These are phyloP conservation scores for Botrytis porri DNA, from an alignment of 2,329 filamentous ascomycete species.

Conservation along the genomic window DNA sequence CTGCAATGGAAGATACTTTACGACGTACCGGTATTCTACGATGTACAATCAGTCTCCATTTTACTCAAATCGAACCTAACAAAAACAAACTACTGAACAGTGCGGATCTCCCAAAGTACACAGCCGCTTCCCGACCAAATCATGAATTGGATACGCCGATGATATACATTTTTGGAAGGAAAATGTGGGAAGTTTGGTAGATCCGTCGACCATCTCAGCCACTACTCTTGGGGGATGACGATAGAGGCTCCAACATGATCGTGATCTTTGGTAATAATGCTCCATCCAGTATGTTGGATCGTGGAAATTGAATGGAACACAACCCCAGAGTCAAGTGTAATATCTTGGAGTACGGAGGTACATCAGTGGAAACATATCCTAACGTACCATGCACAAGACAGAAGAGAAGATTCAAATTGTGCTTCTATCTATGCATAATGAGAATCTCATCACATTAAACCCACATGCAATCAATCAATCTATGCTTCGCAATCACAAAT, in stretches of 20 bases:
- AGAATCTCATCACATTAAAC: background rate
- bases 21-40: background rate
- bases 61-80: background rate
- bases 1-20: background rate
- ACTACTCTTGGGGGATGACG: background rate
- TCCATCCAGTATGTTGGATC: background rate
- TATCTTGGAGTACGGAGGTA: background rate
- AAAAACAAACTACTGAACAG: constrained; percentile 19
- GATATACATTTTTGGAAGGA: background rate
- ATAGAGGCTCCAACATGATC: background rate
- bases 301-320: background rate
- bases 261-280: background rate
- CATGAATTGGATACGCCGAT: background rate
- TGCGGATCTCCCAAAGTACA: constrained; percentile 15
- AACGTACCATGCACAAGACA: background rate
- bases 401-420: background rate
- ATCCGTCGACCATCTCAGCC: background rate
- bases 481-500: background rate
- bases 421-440: background rate
- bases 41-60: background rate
- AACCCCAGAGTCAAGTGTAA: background rate
- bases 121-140: background rate
- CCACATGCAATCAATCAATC: background rate
- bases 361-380: background rate
- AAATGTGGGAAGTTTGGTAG: background rate